Conservation (phyloP, 2,329 filamentous ascomycete genomes). For the Colletotrichum theobromicola region DNA sequence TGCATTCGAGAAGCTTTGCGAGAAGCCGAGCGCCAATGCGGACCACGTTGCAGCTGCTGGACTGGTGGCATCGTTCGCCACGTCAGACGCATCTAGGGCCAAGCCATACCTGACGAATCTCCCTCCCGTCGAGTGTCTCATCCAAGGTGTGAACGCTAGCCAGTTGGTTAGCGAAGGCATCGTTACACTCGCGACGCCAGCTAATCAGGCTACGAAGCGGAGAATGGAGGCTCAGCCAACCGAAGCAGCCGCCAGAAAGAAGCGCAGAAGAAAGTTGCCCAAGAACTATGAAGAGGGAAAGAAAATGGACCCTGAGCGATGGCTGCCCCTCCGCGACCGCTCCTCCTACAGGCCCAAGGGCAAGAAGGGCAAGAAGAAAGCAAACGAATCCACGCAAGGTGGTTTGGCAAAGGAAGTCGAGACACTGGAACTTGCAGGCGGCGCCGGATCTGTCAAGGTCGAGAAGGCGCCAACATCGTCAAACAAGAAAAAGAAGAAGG, state of each 20-base stretch:
- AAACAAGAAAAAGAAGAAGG: conserved; percentile 58
- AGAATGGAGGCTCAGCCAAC: conserved; percentile 28
- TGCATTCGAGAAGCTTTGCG: conserved; percentile 78
- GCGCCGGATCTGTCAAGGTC: conserved; percentile 67
- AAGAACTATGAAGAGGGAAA: conserved; percentile 80
- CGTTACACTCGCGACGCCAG: conserved; percentile 49
- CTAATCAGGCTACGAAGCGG: conserved; percentile 53
- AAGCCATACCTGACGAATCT: conserved; percentile 61
- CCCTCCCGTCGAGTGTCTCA: conserved; percentile 66
- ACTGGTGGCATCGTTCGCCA: conserved; percentile 82
- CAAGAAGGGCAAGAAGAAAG: conserved; percentile 88
- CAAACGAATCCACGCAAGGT: conserved; percentile 81
- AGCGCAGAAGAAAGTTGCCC: conserved; percentile 67
- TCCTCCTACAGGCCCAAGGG: conserved; percentile 90
- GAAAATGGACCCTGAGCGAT: conserved; percentile 87
- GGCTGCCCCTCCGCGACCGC: conserved; percentile 89
- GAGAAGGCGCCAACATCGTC: conserved; percentile 56
- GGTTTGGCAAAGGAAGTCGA: conserved; percentile 78
- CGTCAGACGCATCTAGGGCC: conserved; percentile 60
- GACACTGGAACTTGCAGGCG: conserved; percentile 67
- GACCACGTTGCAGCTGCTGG: conserved; percentile 80
- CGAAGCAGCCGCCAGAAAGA: conserved; percentile 41
- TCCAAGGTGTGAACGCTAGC: conserved; percentile 63
- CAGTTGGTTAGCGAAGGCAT: conserved; percentile 72
- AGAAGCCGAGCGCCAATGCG: conserved; percentile 62